phyloP scores from a whole-genome alignment of 345 rosid species.

The Eucalyptus regnans region DNA sequence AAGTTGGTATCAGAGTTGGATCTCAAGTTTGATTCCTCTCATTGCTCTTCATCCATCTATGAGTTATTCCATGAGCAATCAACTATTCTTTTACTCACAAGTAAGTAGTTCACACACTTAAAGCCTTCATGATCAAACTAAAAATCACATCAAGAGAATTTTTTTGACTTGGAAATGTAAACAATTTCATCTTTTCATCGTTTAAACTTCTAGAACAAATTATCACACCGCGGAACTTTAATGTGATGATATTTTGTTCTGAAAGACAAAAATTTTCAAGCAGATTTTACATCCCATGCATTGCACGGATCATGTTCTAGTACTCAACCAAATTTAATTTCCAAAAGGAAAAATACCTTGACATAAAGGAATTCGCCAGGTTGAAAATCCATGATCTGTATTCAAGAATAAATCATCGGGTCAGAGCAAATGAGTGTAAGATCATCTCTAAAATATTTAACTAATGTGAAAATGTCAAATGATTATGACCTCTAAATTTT shows the following conservation, averaged over 20 bases:
- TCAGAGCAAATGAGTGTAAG: not conserved
- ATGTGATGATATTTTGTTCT: not conserved
- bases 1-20: not conserved
- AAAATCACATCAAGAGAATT: not conserved
- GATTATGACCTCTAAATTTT: not conserved
- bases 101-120: not conserved
- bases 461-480: not conserved
- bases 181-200: not conserved
- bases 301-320: not conserved
- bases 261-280: not conserved
- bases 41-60: not conserved
- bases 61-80: not conserved
- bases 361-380: conserved; percentile 89
- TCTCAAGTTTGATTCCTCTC: not conserved
- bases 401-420: not conserved
- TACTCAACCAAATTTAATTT: not conserved
- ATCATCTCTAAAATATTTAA: not conserved
- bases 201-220: not conserved
- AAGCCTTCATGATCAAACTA: not conserved
- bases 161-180: not conserved
- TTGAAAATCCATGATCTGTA: conserved; percentile 92
- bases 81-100: not conserved
- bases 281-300: not conserved
- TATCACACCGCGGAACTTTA: not conserved
- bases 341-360: conserved; percentile 32